Base-by-base conservation (phyloP, 768 basidiomycete genomes). In the Kwoniella sp. region DNA sequence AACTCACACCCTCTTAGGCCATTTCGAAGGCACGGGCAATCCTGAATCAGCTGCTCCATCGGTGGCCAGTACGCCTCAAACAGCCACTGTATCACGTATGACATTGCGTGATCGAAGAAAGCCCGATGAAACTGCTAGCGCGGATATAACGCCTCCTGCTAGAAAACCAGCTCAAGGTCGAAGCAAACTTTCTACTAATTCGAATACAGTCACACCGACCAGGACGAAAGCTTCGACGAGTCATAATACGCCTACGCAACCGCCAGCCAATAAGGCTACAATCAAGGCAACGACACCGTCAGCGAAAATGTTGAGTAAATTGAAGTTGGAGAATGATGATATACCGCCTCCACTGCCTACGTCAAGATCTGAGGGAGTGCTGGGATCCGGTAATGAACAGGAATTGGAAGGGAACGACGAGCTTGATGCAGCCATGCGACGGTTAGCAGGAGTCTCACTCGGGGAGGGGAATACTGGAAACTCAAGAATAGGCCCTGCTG, bases 21-120 rank as follows among this genome's bases (percentile, higher is more conserved):
- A 65, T 26, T 75, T 74, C 54, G 76, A 77, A 52, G 53, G 58
- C 6, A 40, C 50, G 3, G 37, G 47, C 10, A 49, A 30, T 0
- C 3, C 36, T 0, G 36, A 52, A 25, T 57, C 69, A 9, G 30
- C 40, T 2, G 13, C 59, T n/a, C 60, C 68, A 1, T 70, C 73
- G 5, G 55, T 63, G 1, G 33, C 55, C 3, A 68, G 52, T 37
- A 72, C 73, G 10, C 71, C 71, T 17, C 66, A 64, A 49, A 8
- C 51, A 24, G 26, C 47, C n/a, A 53, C 60, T 7, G 40, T 4
- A 44, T 46, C 33, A 2, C 54, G 73, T 26, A 77, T 77, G 75
- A 72, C 70, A 2, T 49, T 77, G 22, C 51, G 76, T 17, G 71
- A 70, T 24, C 52, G 76, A 26, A 44, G 60, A 7, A 70, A 68